Conservation (phyloP, 495 filamentous ascomycete genomes). For the Rhizodiscina lignyota region DNA sequence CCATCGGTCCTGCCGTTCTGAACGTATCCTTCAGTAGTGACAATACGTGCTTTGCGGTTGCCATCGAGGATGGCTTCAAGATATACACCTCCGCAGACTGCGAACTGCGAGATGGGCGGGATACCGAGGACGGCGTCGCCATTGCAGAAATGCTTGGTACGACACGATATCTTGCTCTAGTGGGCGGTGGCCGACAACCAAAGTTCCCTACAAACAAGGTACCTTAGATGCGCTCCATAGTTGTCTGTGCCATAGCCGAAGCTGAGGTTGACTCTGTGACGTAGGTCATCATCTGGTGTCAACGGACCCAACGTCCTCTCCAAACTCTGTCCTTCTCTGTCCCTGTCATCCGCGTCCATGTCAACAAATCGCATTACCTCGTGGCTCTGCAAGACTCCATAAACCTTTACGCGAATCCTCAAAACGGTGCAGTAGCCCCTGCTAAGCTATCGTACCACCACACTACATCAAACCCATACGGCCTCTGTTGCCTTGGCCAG, state of each 20-base stretch:
- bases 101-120: conserved; percentile 1
- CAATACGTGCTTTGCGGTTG: conserved; percentile 75
- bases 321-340: conserved; percentile 59
- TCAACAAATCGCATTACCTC: conserved; percentile 63
- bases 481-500: conserved; percentile 61
- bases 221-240: conserved; percentile 8
- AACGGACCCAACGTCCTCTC: conserved; percentile 55
- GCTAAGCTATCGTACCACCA: too few relatives aligned
- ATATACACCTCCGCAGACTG: conserved; percentile 12
- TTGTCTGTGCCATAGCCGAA: not conserved
- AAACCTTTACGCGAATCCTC: conserved; percentile 48
- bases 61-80: conserved; percentile 71
- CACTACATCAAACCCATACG: conserved; percentile 73
- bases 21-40: conserved; percentile 80
- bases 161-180: conserved; percentile 74
- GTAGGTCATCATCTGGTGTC: conserved; percentile 87
- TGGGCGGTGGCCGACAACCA: conserved; percentile 74
- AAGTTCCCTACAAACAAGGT: conserved; percentile 84
- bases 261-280: too few relatives aligned
- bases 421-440: too few relatives aligned
- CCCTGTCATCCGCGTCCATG: conserved; percentile 59
- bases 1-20: conserved; percentile 56
- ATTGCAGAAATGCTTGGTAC: conserved; percentile 76
- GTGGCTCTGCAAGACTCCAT: conserved; percentile 71
- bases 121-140: conserved; percentile 67